phyloP scores from a whole-genome alignment of 352 stramenopile species.

The Phytophthora tubulina region DNA sequence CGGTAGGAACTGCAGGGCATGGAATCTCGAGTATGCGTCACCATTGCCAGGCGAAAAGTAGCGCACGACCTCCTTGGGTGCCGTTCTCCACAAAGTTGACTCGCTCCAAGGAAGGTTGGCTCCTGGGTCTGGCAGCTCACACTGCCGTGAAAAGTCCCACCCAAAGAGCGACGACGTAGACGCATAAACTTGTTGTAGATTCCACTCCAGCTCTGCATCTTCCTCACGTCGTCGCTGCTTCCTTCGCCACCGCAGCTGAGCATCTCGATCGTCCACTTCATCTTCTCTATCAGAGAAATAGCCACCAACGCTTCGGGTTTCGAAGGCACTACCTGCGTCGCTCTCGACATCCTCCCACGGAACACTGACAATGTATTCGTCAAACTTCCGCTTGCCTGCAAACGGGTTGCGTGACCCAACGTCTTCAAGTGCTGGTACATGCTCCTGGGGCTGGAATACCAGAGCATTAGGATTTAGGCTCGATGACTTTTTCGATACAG shows the following conservation, averaged over 20 bases:
- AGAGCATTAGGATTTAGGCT: slow-evolving; percentile 69
- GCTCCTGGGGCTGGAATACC: slow-evolving; percentile 58
- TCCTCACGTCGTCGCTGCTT: slow-evolving; percentile 61
- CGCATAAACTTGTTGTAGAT: slow-evolving; percentile 82
- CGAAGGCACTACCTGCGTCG: slow-evolving; percentile 30
- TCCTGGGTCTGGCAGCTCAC: slow-evolving; percentile 44
- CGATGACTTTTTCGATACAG: slow-evolving; percentile 23
- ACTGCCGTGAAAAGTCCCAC: slow-evolving; percentile 77
- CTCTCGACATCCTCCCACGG: slow-evolving; percentile 42
- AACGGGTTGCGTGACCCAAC: slow-evolving; percentile 9
- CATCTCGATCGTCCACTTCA: slow-evolving; percentile 19
- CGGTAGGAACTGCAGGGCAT: slow-evolving; percentile 28
- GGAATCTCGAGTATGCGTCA: slow-evolving; percentile 42
- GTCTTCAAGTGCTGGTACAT: slow-evolving; percentile 1
- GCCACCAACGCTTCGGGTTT: slow-evolving; percentile 22
- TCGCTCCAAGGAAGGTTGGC: slow-evolving; percentile 54
- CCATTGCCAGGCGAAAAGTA: slow-evolving; percentile 62
- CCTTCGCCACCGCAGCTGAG: slow-evolving; percentile 25
- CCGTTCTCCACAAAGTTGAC: slow-evolving; percentile 68
- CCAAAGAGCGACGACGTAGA: slow-evolving; percentile 74
- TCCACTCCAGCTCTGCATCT: slow-evolving; percentile 64
- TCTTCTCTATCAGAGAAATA: slow-evolving; percentile 41
- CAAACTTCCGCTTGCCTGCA: slow-evolving; percentile 73
- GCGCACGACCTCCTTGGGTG: slow-evolving; percentile 75
- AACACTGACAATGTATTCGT: slow-evolving; percentile 73